Conservation (phyloP, 352 stramenopile species). For the Phytophthora capsici region DNA sequence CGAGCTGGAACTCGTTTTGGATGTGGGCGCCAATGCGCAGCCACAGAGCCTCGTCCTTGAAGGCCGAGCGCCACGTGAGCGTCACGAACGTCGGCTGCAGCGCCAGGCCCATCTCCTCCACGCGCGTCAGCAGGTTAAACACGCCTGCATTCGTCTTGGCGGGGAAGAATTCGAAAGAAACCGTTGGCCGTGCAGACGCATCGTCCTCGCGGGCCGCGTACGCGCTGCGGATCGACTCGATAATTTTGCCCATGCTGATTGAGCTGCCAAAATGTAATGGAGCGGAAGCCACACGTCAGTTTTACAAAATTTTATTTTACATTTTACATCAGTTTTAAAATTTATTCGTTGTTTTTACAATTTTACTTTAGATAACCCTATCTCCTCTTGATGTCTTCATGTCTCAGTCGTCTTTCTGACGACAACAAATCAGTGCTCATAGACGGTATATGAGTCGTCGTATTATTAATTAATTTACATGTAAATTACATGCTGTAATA, state of each 20-base stretch:
- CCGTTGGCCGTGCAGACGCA: constrained; percentile 50
- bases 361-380: no score
- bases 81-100: constrained; percentile 89
- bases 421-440: no score
- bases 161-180: constrained; percentile 90
- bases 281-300: background rate
- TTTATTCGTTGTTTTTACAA: no score
- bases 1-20: constrained; percentile 87
- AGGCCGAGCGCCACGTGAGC: constrained; percentile 90
- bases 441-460: no score
- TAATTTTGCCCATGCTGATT: constrained; percentile 77
- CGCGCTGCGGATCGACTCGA: constrained; percentile 70
- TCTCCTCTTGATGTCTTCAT: no score
- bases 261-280: constrained; percentile 7
- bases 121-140: constrained; percentile 84
- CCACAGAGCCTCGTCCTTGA: constrained; percentile 91
- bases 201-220: constrained; percentile 51
- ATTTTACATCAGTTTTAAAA: no score
- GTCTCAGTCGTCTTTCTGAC: no score
- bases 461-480: no score
- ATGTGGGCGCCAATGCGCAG: constrained; percentile 90
- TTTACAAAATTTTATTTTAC: no score
- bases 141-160: constrained; percentile 87
- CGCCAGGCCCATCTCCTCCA: constrained; percentile 88
- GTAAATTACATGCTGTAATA: no score